Percentiles rank a stretch among this genome's conserved stretches.
phyloP scores from a whole-genome alignment of 2,329 filamentous ascomycete species.

The Alternaria conjuncta region DNA sequence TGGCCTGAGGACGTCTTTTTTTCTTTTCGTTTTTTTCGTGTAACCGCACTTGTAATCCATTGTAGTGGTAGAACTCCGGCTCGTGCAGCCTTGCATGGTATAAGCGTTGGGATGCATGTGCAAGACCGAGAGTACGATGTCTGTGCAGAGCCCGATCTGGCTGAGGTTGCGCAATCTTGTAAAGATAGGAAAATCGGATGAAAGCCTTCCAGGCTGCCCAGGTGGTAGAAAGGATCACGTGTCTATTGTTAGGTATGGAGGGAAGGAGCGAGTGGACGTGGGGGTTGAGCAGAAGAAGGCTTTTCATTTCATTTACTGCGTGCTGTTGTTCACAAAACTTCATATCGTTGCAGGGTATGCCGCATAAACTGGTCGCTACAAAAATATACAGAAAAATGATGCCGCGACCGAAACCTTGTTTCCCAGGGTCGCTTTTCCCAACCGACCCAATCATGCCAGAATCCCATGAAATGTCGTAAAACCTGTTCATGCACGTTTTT shows the following conservation, averaged over 20 bases:
- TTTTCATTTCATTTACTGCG: constrained; percentile 1
- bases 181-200: background rate
- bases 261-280: background rate
- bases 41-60: background rate
- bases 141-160: background rate
- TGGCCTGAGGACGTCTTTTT: background rate
- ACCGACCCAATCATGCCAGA: constrained; percentile 7
- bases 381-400: constrained; percentile 1
- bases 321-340: background rate
- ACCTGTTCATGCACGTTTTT: constrained; percentile 3
- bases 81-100: constrained; percentile 6
- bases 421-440: constrained; percentile 4
- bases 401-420: background rate
- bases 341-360: background rate
- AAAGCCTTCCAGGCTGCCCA: background rate
- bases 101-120: background rate
- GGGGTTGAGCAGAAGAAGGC: background rate
- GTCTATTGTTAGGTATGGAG: background rate
- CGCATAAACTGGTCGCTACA: constrained; percentile 8
- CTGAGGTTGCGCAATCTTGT: background rate
- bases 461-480: constrained; percentile 10
- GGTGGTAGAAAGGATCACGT: background rate
- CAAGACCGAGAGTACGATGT: constrained; percentile 1
- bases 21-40: background rate
- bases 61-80: background rate